Percentiles rank a stretch among this genome's conserved stretches.
Conservation (phyloP, 441 rosid species). For the Hypseocharis bilobata region DNA sequence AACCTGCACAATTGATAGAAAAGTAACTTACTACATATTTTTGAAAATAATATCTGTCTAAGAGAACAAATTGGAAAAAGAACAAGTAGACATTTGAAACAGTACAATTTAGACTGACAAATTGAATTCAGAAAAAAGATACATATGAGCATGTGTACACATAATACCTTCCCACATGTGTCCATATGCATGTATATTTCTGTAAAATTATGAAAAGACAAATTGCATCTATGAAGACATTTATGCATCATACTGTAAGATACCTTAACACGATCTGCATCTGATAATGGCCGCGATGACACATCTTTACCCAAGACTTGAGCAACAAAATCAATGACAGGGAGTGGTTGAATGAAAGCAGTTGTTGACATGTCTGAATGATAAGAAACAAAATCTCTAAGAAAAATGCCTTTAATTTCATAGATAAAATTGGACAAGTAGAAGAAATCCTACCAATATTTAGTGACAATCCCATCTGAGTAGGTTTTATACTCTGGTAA, state of each 20-base stretch:
- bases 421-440: neutral
- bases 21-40: neutral
- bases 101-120: neutral
- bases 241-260: neutral
- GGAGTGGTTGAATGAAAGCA: conserved; percentile 33
- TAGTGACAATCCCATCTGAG: conserved; percentile 47
- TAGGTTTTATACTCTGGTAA: conserved; percentile 47
- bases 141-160: too few relatives aligned
- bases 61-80: neutral
- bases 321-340: conserved; percentile 33
- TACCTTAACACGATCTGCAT: conserved; percentile 36
- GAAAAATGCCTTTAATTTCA: neutral
- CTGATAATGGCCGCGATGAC: conserved; percentile 31
- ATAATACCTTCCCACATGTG: neutral
- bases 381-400: neutral
- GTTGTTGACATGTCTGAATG: conserved; percentile 30
- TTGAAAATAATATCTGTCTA: neutral
- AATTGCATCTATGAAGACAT: neutral
- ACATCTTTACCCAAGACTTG: conserved; percentile 28
- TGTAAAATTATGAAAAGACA: neutral
- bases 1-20: conserved; percentile 23
- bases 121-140: too few relatives aligned
- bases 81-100: neutral
- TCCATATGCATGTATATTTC: neutral
- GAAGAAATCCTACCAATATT: conserved; percentile 32